A percentile compares a stretch with the other conserved stretches of the same genome.
Conservation (phyloP, 371 early-diverging fungal species). For the Apophysomyces trapeziformis region DNA sequence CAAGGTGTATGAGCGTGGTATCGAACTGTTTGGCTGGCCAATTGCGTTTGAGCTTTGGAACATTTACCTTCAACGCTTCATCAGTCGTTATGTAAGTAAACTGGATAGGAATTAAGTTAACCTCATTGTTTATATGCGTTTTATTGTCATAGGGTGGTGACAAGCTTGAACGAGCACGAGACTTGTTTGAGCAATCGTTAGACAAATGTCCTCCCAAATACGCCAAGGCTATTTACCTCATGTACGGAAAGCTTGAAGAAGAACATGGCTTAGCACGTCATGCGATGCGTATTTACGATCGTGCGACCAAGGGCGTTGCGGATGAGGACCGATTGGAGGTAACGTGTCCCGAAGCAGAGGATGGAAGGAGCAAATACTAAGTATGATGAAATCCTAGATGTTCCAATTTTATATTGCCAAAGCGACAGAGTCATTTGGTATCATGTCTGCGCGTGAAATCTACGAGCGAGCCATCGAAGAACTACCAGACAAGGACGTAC, state of each 20-base stretch:
- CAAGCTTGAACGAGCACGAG: slow-evolving; percentile 92
- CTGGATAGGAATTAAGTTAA: no score
- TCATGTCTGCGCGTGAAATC: slow-evolving; percentile 86
- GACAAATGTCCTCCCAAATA: slow-evolving; percentile 87
- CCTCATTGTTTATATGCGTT: not conserved
- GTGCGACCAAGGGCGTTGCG: slow-evolving; percentile 82
- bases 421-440: slow-evolving; percentile 85
- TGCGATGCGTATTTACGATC: slow-evolving; percentile 93
- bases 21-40: slow-evolving; percentile 94
- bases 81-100: slow-evolving; percentile 74
- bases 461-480: slow-evolving; percentile 90
- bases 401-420: slow-evolving; percentile 91
- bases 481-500: slow-evolving; percentile 83
- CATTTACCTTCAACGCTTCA: slow-evolving; percentile 89
- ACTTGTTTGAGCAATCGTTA: slow-evolving; percentile 95
- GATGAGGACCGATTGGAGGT: slow-evolving; percentile 77
- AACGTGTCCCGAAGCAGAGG: slow-evolving; percentile 1
- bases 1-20: slow-evolving; percentile 95
- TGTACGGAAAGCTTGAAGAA: slow-evolving; percentile 95
- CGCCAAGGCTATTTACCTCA: slow-evolving; percentile 86
- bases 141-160: slow-evolving; percentile 66
- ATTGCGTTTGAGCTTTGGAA: slow-evolving; percentile 98
- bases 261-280: slow-evolving; percentile 90
- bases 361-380: not conserved
- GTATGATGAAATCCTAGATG: slow-evolving; percentile 48